phyloP scores from a whole-genome alignment of 805 yeast genomes.

The Pichia ethanolica region DNA sequence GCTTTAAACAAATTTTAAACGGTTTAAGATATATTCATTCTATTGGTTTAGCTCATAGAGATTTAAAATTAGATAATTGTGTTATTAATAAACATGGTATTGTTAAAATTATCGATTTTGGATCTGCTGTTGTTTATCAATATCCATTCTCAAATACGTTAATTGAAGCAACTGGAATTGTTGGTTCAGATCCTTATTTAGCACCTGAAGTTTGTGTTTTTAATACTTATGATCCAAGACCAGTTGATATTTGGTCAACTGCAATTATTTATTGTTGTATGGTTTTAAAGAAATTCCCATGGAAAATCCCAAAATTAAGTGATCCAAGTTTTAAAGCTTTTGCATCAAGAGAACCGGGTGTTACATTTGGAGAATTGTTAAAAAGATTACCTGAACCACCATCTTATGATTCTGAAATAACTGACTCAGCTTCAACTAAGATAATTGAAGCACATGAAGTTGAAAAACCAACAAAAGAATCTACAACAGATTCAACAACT shows the following conservation, averaged over 20 bases:
- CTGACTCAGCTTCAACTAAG: not conserved
- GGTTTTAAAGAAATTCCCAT: constrained; percentile 86
- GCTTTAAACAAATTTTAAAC: constrained; percentile 76
- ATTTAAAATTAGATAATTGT: constrained; percentile 87
- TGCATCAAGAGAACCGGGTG: constrained; percentile 65
- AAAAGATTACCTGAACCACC: constrained; percentile 47
- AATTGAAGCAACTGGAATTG: constrained; percentile 76
- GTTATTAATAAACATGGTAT: constrained; percentile 78
- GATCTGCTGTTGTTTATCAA: constrained; percentile 84
- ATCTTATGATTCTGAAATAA: not conserved
- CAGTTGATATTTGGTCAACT: constrained; percentile 90
- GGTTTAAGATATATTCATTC: constrained; percentile 78
- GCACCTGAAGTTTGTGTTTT: constrained; percentile 90
- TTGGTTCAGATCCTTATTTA: constrained; percentile 82
- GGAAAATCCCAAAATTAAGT: constrained; percentile 82
- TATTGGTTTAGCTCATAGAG: constrained; percentile 87
- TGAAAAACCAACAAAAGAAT: not conserved
- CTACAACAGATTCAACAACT: not conserved
- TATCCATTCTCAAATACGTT: constrained; percentile 73
- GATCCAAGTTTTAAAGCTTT: constrained; percentile 81
- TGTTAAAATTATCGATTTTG: constrained; percentile 87
- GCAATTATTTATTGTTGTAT: constrained; percentile 90
- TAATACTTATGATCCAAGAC: constrained; percentile 80
- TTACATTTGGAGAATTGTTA: constrained; percentile 55
- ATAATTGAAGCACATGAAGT: constrained; percentile 10